These are phyloP conservation scores for Lagerstroemia speciosa DNA, from an alignment of 345 rosid genomes.

Conservation along the genomic window DNA sequence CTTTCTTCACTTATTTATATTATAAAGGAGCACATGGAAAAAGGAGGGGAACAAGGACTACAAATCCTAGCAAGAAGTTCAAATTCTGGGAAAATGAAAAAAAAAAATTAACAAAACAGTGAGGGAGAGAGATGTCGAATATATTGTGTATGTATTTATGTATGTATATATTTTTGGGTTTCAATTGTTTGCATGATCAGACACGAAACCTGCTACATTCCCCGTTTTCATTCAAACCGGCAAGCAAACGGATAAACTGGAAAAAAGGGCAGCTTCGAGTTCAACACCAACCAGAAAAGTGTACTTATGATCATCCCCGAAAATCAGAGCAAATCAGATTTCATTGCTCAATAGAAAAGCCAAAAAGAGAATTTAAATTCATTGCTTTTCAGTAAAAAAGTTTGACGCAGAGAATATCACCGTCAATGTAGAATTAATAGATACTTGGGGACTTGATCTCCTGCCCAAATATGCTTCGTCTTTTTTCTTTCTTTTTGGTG, in stretches of 20 bases:
- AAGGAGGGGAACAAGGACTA: too few species aligned
- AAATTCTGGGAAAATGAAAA: conserved; percentile 1
- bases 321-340: neutral
- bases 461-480: too few species aligned
- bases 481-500: too few species aligned
- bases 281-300: conserved; percentile 4
- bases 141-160: neutral
- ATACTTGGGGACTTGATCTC: too few species aligned
- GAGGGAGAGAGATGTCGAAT: conserved; percentile 2
- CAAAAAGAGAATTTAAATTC: neutral
- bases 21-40: too few species aligned
- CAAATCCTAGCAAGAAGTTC: neutral
- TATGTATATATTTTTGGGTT: conserved; percentile 10
- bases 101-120: neutral
- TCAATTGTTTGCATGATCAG: conserved; percentile 17
- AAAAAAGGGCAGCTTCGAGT: conserved; percentile 13
- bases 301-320: conserved; percentile 1
- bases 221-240: conserved; percentile 5
- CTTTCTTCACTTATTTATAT: too few species aligned
- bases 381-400: too few species aligned
- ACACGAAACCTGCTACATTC: conserved; percentile 33
- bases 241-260: conserved; percentile 14
- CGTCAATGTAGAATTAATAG: too few species aligned
- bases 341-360: neutral
- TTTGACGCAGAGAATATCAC: too few species aligned